A percentile compares a stretch with the other conserved stretches of the same genome.
phyloP scores from a whole-genome alignment of 169 alveolate genomes.

The Cryptosporidium tyzzeri region DNA sequence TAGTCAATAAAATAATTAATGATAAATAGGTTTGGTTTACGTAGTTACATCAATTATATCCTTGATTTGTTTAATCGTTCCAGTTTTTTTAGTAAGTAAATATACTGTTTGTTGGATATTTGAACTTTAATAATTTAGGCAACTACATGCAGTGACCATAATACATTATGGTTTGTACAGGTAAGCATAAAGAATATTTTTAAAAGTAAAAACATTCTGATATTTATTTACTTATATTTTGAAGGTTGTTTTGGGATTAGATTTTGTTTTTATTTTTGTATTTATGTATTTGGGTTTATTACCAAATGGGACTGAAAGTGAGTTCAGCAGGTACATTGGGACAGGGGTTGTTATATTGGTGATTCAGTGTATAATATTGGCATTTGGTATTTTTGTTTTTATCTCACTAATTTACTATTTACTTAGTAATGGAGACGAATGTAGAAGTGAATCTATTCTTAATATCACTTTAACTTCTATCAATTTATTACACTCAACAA shows the following conservation, averaged over 20 bases:
- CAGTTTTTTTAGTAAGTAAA: slow-evolving; percentile 53
- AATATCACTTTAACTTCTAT: slow-evolving; percentile 43
- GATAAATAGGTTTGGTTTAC: slow-evolving; percentile 39
- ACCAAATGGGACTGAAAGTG: slow-evolving; percentile 43
- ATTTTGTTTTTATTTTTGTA: slow-evolving; percentile 52
- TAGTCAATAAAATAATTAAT: background rate
- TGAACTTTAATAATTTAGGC: background rate
- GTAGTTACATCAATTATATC: slow-evolving; percentile 53
- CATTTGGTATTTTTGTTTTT: slow-evolving; percentile 54
- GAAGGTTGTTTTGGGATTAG: slow-evolving; percentile 46
- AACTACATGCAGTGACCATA: slow-evolving; percentile 57
- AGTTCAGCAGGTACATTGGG: slow-evolving; percentile 35
- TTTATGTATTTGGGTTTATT: slow-evolving; percentile 63
- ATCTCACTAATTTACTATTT: slow-evolving; percentile 21
- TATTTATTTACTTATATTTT: background rate
- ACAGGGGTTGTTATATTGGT: slow-evolving; percentile 39
- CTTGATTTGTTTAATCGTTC: slow-evolving; percentile 49
- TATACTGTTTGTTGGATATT: background rate
- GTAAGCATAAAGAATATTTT: slow-evolving; percentile 1
- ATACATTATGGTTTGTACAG: slow-evolving; percentile 58
- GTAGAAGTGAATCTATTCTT: slow-evolving; percentile 36
- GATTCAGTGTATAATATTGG: slow-evolving; percentile 48
- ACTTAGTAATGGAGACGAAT: background rate
- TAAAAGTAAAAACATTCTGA: background rate
- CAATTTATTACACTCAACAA: slow-evolving; percentile 49